These are phyloP conservation scores for Trypanosoma rangeli DNA, from an alignment of 208 protist genomes.

Conservation along the genomic window DNA sequence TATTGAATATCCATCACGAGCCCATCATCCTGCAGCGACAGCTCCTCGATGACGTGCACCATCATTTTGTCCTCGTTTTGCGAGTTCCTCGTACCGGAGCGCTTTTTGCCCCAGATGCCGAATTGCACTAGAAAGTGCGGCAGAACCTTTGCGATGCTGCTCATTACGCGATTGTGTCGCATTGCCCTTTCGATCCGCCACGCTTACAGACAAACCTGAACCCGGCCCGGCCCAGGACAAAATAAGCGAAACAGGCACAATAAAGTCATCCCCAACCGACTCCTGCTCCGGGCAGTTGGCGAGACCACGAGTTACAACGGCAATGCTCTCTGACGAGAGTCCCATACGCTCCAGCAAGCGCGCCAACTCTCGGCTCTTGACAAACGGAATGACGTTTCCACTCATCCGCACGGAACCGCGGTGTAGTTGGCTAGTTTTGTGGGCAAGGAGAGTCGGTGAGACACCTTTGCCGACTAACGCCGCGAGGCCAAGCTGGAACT, in stretches of 20 bases:
- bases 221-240: constrained; percentile 66
- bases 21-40: constrained; percentile 71
- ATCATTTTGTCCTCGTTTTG: constrained; percentile 59
- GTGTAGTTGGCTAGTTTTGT: constrained; percentile 46
- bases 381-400: constrained; percentile 68
- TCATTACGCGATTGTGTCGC: constrained; percentile 20
- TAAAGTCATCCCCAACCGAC: constrained; percentile 65
- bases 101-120: constrained; percentile 21
- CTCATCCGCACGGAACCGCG: constrained; percentile 49
- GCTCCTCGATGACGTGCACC: constrained; percentile 68
- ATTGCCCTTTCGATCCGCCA: constrained; percentile 7
- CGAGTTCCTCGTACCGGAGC: constrained; percentile 15
- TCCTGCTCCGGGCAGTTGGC: constrained; percentile 70
- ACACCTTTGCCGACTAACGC: constrained; percentile 73
- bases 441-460: constrained; percentile 42
- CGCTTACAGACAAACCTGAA: neutral
- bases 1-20: constrained; percentile 80
- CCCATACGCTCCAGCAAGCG: constrained; percentile 54
- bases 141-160: constrained; percentile 22
- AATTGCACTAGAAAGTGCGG: constrained; percentile 28
- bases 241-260: constrained; percentile 70
- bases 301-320: constrained; percentile 63
- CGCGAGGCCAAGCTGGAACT: constrained; percentile 64
- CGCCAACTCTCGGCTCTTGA: constrained; percentile 59
- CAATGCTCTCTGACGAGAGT: constrained; percentile 63